Evolutionary conservation across 2,329 filamentous ascomycete species (phyloP).

Genomic region (Ascochyta rabiei): DNA sequence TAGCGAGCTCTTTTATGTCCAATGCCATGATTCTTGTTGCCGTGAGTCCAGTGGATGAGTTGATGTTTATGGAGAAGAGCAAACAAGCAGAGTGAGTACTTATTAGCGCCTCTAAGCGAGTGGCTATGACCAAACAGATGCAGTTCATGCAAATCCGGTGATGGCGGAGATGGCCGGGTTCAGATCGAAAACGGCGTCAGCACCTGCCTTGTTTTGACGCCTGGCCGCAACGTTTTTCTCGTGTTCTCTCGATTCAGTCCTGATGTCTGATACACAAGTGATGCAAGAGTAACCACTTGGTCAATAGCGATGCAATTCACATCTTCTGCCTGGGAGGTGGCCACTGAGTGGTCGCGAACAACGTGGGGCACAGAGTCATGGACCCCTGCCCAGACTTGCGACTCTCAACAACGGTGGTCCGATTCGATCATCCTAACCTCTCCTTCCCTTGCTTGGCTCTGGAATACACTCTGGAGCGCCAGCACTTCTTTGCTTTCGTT

Average conservation of each 20-base stretch:
- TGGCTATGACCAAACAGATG: conserved; percentile 13
- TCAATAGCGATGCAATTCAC: not conserved
- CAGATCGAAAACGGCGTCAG: conserved; percentile 1
- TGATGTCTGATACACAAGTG: not conserved
- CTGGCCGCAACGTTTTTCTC: not conserved
- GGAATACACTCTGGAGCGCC: not conserved
- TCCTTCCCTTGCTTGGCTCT: conserved; percentile 6
- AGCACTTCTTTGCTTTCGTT: conserved; percentile 2
- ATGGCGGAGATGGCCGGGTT: conserved; percentile 37
- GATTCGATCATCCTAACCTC: conserved; percentile 25
- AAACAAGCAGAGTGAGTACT: not conserved
- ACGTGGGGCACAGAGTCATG: conserved; percentile 7
- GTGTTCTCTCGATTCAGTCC: not conserved
- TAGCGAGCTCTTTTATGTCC: conserved; percentile 52
- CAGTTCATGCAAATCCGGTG: conserved; percentile 32
- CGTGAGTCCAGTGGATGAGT: not conserved
- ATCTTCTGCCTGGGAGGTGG: not conserved
- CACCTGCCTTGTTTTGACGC: conserved; percentile 2
- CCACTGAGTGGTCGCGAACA: conserved; percentile 6
- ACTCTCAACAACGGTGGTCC: conserved; percentile 18
- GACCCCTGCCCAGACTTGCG: conserved; percentile 11
- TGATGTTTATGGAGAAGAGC: not conserved
- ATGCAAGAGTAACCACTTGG: not conserved
- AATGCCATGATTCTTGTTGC: conserved; percentile 31
- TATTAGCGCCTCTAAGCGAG: conserved; percentile 11